Percentiles rank a stretch among this genome's conserved stretches.
Conservation (phyloP, 225 moss, liverwort and hornwort species). For the Straminergon stramineum region DNA sequence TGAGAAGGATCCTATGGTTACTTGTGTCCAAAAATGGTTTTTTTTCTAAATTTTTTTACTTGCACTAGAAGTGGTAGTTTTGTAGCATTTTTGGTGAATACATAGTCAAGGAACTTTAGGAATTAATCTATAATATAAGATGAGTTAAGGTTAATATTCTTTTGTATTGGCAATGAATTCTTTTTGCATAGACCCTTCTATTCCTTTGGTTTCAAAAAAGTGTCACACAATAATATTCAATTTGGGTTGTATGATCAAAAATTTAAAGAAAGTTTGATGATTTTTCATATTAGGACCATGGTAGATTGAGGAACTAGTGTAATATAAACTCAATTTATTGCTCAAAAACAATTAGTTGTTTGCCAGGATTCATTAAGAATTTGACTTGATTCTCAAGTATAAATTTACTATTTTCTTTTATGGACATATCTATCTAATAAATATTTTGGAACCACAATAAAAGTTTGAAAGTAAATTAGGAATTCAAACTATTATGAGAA, state of each 20-base stretch:
- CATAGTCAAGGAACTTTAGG: too few relatives aligned
- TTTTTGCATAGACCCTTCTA: neutral
- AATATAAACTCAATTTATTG: neutral
- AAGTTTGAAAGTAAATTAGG: neutral
- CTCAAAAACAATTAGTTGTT: neutral
- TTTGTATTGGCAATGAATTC: neutral
- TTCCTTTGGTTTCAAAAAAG: too few relatives aligned
- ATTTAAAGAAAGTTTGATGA: neutral
- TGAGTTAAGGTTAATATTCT: neutral
- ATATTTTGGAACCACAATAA: neutral
- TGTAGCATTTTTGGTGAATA: too few relatives aligned
- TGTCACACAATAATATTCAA: neutral
- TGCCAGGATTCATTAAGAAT: neutral
- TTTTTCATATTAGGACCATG: accelerated
- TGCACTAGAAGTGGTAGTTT: too few relatives aligned
- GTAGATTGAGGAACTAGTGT: neutral
- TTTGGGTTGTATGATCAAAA: neutral
- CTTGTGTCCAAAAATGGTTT: too few relatives aligned
- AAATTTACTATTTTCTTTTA: accelerated
- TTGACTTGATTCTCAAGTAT: accelerated
- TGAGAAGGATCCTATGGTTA: too few relatives aligned
- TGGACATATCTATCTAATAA: too few relatives aligned
- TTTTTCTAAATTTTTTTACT: too few relatives aligned
- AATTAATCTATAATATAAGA: neutral
- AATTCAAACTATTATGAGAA: neutral